These are phyloP conservation scores for Arachis stenosperma DNA, from an alignment of 306 rosid genomes.

Conservation along the genomic window DNA sequence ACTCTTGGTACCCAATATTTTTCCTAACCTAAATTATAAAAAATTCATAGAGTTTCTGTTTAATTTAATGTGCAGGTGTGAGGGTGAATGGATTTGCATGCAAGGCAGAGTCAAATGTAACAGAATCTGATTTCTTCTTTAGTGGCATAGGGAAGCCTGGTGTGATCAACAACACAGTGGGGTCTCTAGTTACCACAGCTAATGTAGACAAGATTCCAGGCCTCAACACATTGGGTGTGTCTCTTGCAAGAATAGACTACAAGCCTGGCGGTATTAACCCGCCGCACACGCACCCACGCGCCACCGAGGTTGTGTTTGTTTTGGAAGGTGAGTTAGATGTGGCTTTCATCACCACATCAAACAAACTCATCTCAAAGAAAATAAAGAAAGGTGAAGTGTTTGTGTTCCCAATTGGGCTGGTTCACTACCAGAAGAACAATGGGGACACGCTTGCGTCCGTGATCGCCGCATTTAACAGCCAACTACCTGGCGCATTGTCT, in stretches of 20 bases:
- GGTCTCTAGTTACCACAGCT: constrained; percentile 51
- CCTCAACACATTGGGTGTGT: constrained; percentile 58
- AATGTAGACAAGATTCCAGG: constrained; percentile 63
- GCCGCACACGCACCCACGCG: constrained; percentile 66
- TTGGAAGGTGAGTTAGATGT: constrained; percentile 55
- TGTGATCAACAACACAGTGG: constrained; percentile 50
- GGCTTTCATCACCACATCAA: constrained; percentile 54
- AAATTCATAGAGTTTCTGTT: too few species aligned
- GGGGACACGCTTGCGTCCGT: constrained; percentile 51
- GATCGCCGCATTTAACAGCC: constrained; percentile 54
- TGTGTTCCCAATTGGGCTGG: constrained; percentile 56
- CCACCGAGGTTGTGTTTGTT: constrained; percentile 55
- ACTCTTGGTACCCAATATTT: too few species aligned
- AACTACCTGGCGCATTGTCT: constrained; percentile 55
- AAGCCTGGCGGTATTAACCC: constrained; percentile 60
- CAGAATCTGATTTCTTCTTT: constrained; percentile 54
- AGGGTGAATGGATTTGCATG: constrained; percentile 64
- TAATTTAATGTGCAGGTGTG: constrained; percentile 35
- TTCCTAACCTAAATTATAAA: too few species aligned
- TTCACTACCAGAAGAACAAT: constrained; percentile 58
- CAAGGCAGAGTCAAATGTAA: constrained; percentile 55
- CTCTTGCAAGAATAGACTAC: constrained; percentile 54
- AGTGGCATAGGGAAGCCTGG: constrained; percentile 52
- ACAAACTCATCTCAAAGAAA: constrained; percentile 51
- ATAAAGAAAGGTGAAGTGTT: constrained; percentile 56